A percentile compares a stretch with the other conserved stretches of the same genome.
Evolutionary conservation across 257 asterid genomes (phyloP).

Genomic region (Buddleja alternifolia): DNA sequence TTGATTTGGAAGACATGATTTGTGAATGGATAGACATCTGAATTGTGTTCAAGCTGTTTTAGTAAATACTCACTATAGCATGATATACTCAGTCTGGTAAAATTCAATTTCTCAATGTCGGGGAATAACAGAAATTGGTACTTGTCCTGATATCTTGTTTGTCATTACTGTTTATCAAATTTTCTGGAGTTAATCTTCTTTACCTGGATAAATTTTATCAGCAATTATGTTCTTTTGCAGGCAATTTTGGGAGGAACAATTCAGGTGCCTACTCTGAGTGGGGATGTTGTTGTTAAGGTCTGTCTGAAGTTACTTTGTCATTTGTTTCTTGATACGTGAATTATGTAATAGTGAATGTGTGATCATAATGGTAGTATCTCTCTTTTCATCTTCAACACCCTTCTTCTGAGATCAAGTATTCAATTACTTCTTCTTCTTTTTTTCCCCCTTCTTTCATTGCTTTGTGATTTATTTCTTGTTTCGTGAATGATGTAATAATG

Average conservation of each 20-base stretch:
- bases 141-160: constrained; percentile 6
- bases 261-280: constrained; percentile 88
- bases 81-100: background rate
- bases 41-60: constrained; percentile 1
- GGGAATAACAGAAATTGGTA: constrained; percentile 1
- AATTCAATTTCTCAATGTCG: background rate
- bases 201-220: constrained; percentile 23
- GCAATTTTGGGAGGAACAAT: constrained; percentile 94
- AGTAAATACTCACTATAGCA: constrained; percentile 22
- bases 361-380: background rate
- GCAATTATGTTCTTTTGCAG: constrained; percentile 46
- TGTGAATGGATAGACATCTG: background rate
- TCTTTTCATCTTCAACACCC: background rate
- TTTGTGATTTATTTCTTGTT: constrained; percentile 14
- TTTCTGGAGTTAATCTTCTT: constrained; percentile 15
- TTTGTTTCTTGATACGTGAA: constrained; percentile 2
- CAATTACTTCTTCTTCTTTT: background rate
- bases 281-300: constrained; percentile 94
- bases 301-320: constrained; percentile 27
- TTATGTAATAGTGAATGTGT: background rate
- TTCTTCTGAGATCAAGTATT: background rate
- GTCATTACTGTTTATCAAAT: background rate
- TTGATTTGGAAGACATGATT: background rate
- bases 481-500: background rate
- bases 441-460: background rate